Evolutionary conservation across 1,139 yeast genomes (phyloP), one percentile per base, ranked within the genome.

Genomic region (Zygosaccharomyces pseudobailii): DNA sequence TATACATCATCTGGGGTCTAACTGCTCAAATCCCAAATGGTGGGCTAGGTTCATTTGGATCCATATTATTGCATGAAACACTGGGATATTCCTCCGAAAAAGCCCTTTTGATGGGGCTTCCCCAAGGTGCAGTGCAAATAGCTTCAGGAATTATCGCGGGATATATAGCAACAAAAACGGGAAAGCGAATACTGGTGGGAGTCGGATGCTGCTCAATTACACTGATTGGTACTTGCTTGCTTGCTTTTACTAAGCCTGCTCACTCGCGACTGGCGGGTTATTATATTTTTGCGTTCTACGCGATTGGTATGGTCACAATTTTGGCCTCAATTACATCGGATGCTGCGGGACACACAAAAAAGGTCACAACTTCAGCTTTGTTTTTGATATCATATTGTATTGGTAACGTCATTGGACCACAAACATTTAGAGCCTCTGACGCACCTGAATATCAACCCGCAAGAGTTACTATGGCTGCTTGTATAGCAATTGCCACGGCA

Each of bases 401-500:
- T 9, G 71, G 78, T 6, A 78, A 77, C 58, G 66, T 82, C 42
- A 70, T 79, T 43, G 88, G 89, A 0, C 87, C 89, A 1, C 87
- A 81, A 58, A 73, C 83, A 2, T 83, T 82, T 61, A 67, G 72
- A 43, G 63, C 68, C 0, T 51, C 53, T 3, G 78, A 82, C 56
- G 78, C 79, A 0, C 87, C 87, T 2, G 55, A 57, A 20, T 78
- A 77, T 30, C 9, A 70, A 20, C 71, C 74, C 17, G 76, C 75
- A 13, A 53, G 52, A 37, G 40, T 52, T 24, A 40, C 49, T 6
- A 27, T 53, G 40, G 27, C 6, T 24, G 39, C 47, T 3, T 31
- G 34, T 32, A 27, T 52, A 9, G 32, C 44, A 5, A 8, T 42
- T 9, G 17, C 17, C 2, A 13, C 17, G 2, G 17, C 17, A 13